Evolutionary conservation across 352 stramenopile species (phyloP).

Genomic region (Pelagophyceae sp.): DNA sequence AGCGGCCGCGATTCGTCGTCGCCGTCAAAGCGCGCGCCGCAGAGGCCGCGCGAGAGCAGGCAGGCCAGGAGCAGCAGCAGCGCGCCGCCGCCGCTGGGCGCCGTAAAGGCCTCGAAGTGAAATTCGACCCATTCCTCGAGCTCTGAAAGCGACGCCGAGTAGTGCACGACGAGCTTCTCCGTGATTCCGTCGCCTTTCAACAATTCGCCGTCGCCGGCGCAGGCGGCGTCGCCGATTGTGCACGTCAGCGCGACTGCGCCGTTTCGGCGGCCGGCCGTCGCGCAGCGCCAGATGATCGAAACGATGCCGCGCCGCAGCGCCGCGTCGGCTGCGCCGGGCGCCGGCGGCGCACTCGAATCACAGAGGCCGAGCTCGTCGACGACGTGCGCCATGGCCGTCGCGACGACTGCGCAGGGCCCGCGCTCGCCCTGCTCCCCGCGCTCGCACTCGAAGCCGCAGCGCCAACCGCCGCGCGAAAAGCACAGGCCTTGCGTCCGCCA

Average conservation of each 20-base stretch:
- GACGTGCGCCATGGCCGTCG: conserved; percentile 60
- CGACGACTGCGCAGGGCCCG: conserved; percentile 65
- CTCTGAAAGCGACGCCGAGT: not conserved
- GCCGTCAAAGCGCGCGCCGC: conserved; percentile 52
- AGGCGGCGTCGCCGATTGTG: not conserved
- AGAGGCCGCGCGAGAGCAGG: conserved; percentile 27
- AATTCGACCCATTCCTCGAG: not conserved
- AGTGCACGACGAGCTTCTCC: not conserved
- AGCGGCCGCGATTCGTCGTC: conserved; percentile 32
- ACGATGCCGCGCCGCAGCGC: not conserved
- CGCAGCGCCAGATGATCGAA: not conserved
- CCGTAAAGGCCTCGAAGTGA: not conserved
- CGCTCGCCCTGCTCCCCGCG: conserved; percentile 62
- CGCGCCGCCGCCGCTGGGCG: not conserved
- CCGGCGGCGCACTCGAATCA: not conserved
- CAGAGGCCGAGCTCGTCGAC: conserved; percentile 44
- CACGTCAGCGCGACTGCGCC: not conserved
- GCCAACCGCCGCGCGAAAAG: not conserved
- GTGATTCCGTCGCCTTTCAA: not conserved
- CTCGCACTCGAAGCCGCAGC: conserved; percentile 29
- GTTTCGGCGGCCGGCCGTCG: not conserved
- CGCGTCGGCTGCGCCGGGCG: not conserved
- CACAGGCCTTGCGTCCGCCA: conserved; percentile 1
- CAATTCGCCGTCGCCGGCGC: not conserved
- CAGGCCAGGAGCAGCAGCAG: not conserved